These are phyloP conservation scores for Diutina sp. DNA, from an alignment of 1,139 yeast genomes.

Conservation along the genomic window DNA sequence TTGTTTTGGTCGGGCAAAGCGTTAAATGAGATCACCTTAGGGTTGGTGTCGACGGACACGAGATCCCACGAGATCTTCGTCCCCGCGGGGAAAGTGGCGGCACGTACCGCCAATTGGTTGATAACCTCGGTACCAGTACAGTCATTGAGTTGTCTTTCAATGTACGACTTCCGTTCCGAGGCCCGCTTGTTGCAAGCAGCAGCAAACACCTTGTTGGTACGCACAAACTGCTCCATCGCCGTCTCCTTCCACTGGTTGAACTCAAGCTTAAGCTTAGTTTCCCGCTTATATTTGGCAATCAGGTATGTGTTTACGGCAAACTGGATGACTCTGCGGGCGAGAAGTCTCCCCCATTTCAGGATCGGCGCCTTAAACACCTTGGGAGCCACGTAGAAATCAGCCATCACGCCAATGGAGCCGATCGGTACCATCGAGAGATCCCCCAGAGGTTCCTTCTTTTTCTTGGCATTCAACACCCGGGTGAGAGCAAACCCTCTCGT, in stretches of 20 bases:
- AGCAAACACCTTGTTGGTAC: constrained; percentile 60
- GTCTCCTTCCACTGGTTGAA: constrained; percentile 63
- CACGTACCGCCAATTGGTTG: constrained; percentile 17
- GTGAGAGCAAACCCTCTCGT: neutral
- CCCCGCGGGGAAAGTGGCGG: constrained; percentile 24
- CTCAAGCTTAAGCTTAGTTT: constrained; percentile 50
- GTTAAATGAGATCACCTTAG: constrained; percentile 55
- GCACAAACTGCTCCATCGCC: constrained; percentile 53
- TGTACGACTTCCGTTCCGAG: constrained; percentile 23
- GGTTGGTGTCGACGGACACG: constrained; percentile 52
- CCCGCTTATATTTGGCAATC: constrained; percentile 50
- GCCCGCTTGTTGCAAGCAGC: constrained; percentile 23
- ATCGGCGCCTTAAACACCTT: constrained; percentile 17
- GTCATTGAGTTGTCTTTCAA: constrained; percentile 32
- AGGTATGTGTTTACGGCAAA: constrained; percentile 53
- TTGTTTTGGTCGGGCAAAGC: constrained; percentile 55
- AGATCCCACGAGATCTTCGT: constrained; percentile 66
- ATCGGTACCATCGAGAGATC: constrained; percentile 29
- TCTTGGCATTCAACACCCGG: neutral
- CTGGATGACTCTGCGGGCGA: constrained; percentile 33
- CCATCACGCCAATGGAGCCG: constrained; percentile 27
- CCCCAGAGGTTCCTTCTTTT: constrained; percentile 7
- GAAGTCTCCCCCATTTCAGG: constrained; percentile 24
- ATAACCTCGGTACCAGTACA: constrained; percentile 44
- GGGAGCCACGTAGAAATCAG: constrained; percentile 34